Evolutionary conservation across 1,284 basidiomycete species (phyloP), one percentile per base, ranked within the genome.

Genomic region (Melampsora occidentalis): DNA sequence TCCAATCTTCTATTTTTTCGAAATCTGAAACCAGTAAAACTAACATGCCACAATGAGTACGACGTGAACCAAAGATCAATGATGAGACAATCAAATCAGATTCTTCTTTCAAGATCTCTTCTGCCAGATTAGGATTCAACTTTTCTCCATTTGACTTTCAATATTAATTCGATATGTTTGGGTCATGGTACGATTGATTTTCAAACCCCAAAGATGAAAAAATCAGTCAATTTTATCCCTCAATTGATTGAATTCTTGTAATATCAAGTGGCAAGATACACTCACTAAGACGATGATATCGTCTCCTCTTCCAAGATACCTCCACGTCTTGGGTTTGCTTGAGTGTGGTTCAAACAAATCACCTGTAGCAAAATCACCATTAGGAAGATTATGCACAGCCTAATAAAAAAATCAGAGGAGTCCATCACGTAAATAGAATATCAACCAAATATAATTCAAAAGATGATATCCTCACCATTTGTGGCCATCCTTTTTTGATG

Each of bases 301-400:
- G 79, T 90, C 89, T 59, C 88, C 81, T 28, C 89, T 83, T 1
- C 89, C 89, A 57, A 88, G 83, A 73, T 88, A 88, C 78, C 87
- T 87, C 82, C 86, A 87, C 46, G 83, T 83, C 63, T 85, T 81
- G 0, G 84, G 82, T 42, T 83, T 82, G 9, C 81, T 80, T 3
- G 85, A 82, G 70, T 89, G 86, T 68, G 84, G 84, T 16, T 85
- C 79, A 77, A 89, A 87, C 16, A 89, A 83, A 78, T 90, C 89
- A 73, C 86, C 87, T 10, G 87, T 88, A 1, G 87, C 87, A 79
- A 88, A 89, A 7, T 86, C 86, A 0, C 86, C 86, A 77, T 89
- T 88, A 0, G 86, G 85, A 46, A 86, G 84, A 80, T 89, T 89
- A 42, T 84, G 85, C 81, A 86, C 82, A 78, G 83, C 82, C 82